phyloP scores from a whole-genome alignment of 176 grass and related monocot species.

The Eragrostis nindensis region DNA sequence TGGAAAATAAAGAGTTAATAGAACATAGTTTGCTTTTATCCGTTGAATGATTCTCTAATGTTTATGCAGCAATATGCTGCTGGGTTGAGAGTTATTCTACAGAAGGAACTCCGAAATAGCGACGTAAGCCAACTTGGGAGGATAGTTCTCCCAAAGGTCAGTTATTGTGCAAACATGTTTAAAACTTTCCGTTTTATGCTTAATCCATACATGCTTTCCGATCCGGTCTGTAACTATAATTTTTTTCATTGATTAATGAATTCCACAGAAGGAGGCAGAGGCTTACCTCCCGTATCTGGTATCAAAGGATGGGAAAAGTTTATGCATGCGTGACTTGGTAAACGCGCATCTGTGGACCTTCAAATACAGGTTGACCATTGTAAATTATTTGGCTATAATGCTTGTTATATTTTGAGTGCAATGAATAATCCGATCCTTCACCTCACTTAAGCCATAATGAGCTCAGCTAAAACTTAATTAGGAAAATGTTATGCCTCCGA shows the following conservation, averaged over 20 bases:
- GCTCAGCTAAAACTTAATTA: not conserved
- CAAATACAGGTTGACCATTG: constrained; percentile 69
- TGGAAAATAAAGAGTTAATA: constrained; percentile 14
- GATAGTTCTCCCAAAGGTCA: constrained; percentile 94
- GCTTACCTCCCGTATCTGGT: constrained; percentile 68
- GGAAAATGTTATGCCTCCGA: not conserved
- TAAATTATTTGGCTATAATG: not conserved
- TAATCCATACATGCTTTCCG: constrained; percentile 17
- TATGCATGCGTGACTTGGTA: constrained; percentile 82
- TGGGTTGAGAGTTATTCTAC: constrained; percentile 76
- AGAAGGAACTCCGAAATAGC: constrained; percentile 87
- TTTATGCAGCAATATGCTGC: constrained; percentile 63
- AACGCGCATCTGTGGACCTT: constrained; percentile 83
- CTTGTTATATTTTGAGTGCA: not conserved
- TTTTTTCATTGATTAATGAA: constrained; percentile 26
- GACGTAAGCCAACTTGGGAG: constrained; percentile 86
- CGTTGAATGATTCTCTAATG: constrained; percentile 47
- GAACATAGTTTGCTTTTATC: constrained; percentile 16
- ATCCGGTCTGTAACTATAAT: not conserved
- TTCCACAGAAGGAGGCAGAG: constrained; percentile 85
- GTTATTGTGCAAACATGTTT: constrained; percentile 33
- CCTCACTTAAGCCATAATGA: not conserved
- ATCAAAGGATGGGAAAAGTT: constrained; percentile 69
- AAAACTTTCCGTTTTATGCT: not conserved
- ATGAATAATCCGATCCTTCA: not conserved